Conservation (phyloP, 345 rosid species). For the Sisymbrium altissimum region DNA sequence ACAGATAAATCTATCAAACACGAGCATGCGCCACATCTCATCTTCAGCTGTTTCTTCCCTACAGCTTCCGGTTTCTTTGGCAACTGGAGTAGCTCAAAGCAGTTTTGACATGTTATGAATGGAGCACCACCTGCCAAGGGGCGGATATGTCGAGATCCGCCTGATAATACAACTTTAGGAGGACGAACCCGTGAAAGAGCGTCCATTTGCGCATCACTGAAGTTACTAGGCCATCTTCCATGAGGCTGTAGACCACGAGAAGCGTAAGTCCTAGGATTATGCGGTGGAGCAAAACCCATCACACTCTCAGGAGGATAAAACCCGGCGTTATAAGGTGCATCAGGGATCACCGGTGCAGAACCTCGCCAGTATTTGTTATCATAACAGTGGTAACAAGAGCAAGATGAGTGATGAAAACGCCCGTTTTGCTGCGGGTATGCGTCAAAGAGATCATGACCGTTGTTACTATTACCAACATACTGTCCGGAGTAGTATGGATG, state of each 20-base stretch:
- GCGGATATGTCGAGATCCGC: constrained; percentile 44
- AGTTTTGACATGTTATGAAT: constrained; percentile 66
- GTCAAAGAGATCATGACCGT: constrained; percentile 49
- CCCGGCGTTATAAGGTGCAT: constrained; percentile 45
- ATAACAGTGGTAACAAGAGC: constrained; percentile 69
- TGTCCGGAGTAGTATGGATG: constrained; percentile 53
- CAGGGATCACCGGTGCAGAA: constrained; percentile 44
- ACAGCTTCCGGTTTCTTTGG: constrained; percentile 51
- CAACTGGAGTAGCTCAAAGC: constrained; percentile 70
- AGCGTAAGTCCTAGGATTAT: constrained; percentile 39
- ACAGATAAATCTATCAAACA: constrained; percentile 45
- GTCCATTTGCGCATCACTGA: constrained; percentile 46
- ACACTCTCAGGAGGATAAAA: constrained; percentile 50
- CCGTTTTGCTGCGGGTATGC: constrained; percentile 46
- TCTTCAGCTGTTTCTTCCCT: constrained; percentile 46
- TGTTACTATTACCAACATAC: constrained; percentile 38
- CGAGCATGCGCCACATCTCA: constrained; percentile 79
- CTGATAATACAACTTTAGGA: constrained; percentile 49
- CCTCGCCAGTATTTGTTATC: constrained; percentile 45
- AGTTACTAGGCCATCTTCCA: constrained; percentile 64
- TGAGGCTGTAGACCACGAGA: constrained; percentile 44
- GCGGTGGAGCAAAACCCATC: constrained; percentile 46
- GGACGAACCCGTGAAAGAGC: constrained; percentile 50
- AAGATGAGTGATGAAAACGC: constrained; percentile 61
- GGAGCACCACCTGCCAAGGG: constrained; percentile 88